Evolutionary conservation across 2,329 filamentous ascomycete genomes (phyloP), one percentile per base, ranked within the genome.

Genomic region (Chaetomium sp.): DNA sequence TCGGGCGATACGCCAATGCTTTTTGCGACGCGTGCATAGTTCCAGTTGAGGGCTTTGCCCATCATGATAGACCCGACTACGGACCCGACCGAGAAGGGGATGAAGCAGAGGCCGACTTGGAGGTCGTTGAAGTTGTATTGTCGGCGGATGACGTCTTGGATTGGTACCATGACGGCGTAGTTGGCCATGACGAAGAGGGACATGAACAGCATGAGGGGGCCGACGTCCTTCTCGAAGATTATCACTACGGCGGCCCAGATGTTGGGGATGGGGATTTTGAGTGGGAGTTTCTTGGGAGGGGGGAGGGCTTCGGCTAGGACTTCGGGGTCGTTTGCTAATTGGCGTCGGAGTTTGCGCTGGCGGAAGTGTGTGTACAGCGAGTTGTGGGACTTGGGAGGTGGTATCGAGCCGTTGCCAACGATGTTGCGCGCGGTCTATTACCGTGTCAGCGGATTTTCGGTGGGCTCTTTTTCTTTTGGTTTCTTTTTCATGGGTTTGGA

Each of bases 31-130:
- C 37, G 37, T 14, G 11, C 6, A 43, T 82, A 88, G 65, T 85
- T 83, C 72, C 76, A 79, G 67, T 88, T 82, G 6, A 86, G 71
- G 4, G 85, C 61, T 43, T 73, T 72, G 10, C 84, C 80, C 0
- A 70, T 67, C 1, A 68, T 59, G 12, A 70, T 49, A 2, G 70
- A 65, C 4, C 72, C 70, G 1, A 71, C n/a, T 12, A 72, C 65
- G 34, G 69, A 70, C 3, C 73, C 74, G 6, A 63, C 57, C 2
- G 69, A 68, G 55, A 70, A 70, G 6, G 74, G 72, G 7, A 74
- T 66, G 59, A 70, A 74, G 64, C 67, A 70, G 4, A 74, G 64
- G n/a, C 77, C 77, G 1, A 79, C 68, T 34, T 74, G 71, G 12
- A 69, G 57, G 32, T 68, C 64, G 59, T 71, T 68, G 61, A 71